Evolutionary conservation across 169 alveolate species (phyloP), one percentile per base, ranked within the genome.

Genomic region (Eimeria necatrix): DNA sequence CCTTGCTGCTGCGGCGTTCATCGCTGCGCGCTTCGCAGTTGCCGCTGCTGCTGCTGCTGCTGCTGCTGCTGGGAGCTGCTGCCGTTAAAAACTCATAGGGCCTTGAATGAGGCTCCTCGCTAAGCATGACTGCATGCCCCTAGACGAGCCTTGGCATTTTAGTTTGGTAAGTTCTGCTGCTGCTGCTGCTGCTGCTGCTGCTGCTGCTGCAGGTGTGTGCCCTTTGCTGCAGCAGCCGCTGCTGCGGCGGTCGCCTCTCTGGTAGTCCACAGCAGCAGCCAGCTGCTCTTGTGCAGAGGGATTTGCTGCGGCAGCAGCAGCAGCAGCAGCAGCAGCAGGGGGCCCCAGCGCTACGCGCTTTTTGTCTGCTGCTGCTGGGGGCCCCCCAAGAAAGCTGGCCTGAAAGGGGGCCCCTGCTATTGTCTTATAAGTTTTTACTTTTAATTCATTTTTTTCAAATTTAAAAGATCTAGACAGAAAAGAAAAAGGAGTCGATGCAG

Each of bases 111-210:
- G 64, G 64, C 48, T 8, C 20, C 64, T 56, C 64, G 64, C 20
- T 8, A 56, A 56, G 64, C 64, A 56, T 56, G 8, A 14, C 64
- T 76, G 61, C 14, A 5, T 49, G 86, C 60, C 64, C 64, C 86
- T 5, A 5, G 61, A 41, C n/a, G 4, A 73, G 20, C 56, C 85
- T 2, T 3, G 6, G 24, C 56, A 73, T 46, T 53, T 73, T 41
- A 48, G 64, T 53, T 53, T 12, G 4, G 64, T 16, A 6, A 60
- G 22, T 7, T 49, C 84, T 7, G 84, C 86, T 10, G 86, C 86
- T 41, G 86, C 86, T 41, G 86, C 86, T 10, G 64, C 64, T 48
- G 86, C 86, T 76, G 86, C 86, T 76, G 86, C 86, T 76, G 86
- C 61, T 76, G 86, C 60, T 48, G 64, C 64, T 0, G 46, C 86